Percentiles rank a stretch among this genome's conserved stretches.
phyloP scores from a whole-genome alignment of 805 yeast species.

The Saccharomycopsis capsularis region DNA sequence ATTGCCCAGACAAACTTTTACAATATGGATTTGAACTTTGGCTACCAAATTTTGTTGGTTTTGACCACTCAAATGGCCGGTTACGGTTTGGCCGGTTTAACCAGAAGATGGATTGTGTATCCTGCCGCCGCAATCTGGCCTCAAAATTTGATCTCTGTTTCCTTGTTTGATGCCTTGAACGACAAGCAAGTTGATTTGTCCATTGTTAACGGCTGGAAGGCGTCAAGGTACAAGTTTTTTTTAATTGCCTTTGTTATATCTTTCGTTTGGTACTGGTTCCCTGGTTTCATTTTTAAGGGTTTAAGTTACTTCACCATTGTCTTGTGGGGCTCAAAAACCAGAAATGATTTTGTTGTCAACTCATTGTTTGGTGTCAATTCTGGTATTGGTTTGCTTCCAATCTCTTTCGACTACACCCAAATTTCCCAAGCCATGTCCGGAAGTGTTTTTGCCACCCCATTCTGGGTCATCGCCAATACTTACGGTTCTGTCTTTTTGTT shows the following conservation, averaged over 20 bases:
- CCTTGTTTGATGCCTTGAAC: conserved; percentile 48
- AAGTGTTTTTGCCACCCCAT: conserved; percentile 59
- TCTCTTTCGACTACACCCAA: conserved; percentile 55
- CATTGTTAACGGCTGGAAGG: conserved; percentile 54
- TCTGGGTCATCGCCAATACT: conserved; percentile 44
- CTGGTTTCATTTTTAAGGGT: conserved; percentile 52
- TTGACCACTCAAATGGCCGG: conserved; percentile 59
- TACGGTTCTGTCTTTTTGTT: conserved; percentile 36
- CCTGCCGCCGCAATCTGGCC: conserved; percentile 74
- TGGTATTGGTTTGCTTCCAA: conserved; percentile 50
- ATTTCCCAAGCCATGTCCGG: conserved; percentile 43
- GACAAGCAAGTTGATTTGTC: conserved; percentile 31
- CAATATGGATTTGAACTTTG: conserved; percentile 39
- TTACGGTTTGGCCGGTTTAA: conserved; percentile 58
- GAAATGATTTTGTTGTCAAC: conserved; percentile 49
- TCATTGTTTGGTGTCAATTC: conserved; percentile 55
- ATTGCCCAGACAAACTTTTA: conserved; percentile 46
- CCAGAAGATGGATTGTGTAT: conserved; percentile 50
- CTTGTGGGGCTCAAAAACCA: conserved; percentile 26
- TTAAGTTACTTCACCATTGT: conserved; percentile 50
- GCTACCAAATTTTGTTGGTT: conserved; percentile 46
- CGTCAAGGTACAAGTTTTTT: conserved; percentile 46
- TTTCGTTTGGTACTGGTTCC: conserved; percentile 52
- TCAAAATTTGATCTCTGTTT: conserved; percentile 48
- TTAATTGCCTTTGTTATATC: conserved; percentile 32